Base-by-base conservation (phyloP, 2,329 filamentous ascomycete genomes). In the Drechslerella dactyloides region DNA sequence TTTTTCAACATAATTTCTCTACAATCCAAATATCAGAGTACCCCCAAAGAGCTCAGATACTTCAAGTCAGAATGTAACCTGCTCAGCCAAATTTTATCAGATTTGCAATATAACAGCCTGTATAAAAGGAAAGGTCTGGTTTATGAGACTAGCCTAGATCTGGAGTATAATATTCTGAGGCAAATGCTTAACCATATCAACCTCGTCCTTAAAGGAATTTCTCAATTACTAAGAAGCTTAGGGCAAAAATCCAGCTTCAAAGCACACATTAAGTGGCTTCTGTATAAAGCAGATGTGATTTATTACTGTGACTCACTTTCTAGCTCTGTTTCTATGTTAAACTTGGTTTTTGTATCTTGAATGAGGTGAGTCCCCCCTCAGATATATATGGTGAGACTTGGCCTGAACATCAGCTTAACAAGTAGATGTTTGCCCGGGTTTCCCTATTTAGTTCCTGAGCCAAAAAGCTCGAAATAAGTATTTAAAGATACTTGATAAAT, bases 51-150 rank as follows among this genome's bases (percentile, higher is more conserved):
- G 6, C 48, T 52, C 6, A 17, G 24, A 27, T 27, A 21, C 21
- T 52, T 52, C n/a, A 21, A 52, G 21, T 19, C 48, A n/a, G 48
- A 52, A 27, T 52, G 48, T 21, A 27, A 27, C 3, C 21, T 52
- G 48, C 48, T 52, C n/a, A 24, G 24, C 6, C 24, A 17, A 10
- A 27, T 24, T 21, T 21, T 52, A 5, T 17, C 17, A 24, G 24
- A 21, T 24, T 6, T 52, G 7, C 48, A 27, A 10, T 3, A 27
- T 21, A 2, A n/a, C n/a, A n/a, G n/a, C n/a, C n/a, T n/a, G n/a
- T n/a, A n/a, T n/a, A n/a, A n/a, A n/a, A n/a, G n/a, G n/a, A n/a
- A n/a, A n/a, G 10, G 13, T n/a, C n/a, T n/a, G n/a, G n/a, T n/a
- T n/a, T n/a, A n/a, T n/a, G n/a, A n/a, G n/a, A n/a, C n/a, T n/a